Conservation (phyloP, 1,284 basidiomycete genomes). For the Ganoderma multipileum region DNA sequence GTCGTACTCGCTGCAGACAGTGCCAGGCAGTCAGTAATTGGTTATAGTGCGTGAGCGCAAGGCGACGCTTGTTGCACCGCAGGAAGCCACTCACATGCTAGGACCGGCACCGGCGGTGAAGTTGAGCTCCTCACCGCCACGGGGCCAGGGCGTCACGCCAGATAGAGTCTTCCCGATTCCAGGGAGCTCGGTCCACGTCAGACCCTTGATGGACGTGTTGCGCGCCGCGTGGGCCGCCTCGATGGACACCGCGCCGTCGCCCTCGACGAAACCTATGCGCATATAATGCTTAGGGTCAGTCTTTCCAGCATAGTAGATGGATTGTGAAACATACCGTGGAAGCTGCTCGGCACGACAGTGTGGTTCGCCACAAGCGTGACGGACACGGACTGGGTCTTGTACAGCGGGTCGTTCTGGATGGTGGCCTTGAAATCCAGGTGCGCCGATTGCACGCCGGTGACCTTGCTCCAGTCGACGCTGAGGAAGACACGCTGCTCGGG, state of each 20-base stretch:
- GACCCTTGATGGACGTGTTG: constrained; percentile 57
- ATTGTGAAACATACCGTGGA: constrained; percentile 48
- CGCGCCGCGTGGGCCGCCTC: constrained; percentile 48
- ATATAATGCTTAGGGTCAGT: neutral
- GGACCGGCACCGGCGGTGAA: constrained; percentile 48
- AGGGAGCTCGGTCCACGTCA: constrained; percentile 65
- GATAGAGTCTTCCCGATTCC: constrained; percentile 65
- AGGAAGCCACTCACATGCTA: constrained; percentile 50
- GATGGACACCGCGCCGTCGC: constrained; percentile 70
- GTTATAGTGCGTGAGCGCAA: too few species aligned
- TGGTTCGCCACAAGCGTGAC: constrained; percentile 48
- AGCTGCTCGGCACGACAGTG: constrained; percentile 47
- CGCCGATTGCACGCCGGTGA: constrained; percentile 51
- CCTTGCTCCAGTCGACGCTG: constrained; percentile 66
- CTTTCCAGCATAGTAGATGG: neutral
- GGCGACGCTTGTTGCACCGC: too few species aligned
- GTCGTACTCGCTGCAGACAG: constrained; percentile 53
- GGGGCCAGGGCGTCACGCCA: constrained; percentile 67
- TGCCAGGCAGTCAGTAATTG: neutral
- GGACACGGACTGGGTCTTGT: constrained; percentile 43
- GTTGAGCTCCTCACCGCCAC: constrained; percentile 54
- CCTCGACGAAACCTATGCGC: constrained; percentile 64
- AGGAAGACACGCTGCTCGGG: constrained; percentile 64
- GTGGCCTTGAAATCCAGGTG: constrained; percentile 56
- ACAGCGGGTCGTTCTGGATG: constrained; percentile 45